Evolutionary conservation across 1,284 basidiomycete genomes (phyloP).

Genomic region (Puccinia novopanici): DNA sequence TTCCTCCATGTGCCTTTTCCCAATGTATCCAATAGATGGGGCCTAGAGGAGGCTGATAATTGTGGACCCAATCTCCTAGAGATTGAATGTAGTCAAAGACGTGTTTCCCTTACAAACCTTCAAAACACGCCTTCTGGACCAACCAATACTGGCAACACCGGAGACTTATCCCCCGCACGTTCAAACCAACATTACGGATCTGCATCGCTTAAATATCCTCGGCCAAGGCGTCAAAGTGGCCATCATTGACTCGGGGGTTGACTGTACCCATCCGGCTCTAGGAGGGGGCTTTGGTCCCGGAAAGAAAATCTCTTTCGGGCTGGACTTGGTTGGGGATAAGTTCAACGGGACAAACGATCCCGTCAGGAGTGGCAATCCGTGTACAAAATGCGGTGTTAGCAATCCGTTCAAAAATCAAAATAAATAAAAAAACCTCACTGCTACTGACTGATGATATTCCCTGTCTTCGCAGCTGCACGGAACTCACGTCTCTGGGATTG

Average conservation of each 20-base stretch:
- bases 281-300: constrained; percentile 68
- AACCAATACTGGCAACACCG: background rate
- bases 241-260: constrained; percentile 61
- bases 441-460: background rate
- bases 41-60: background rate
- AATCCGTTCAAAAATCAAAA: background rate
- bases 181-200: constrained; percentile 65
- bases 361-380: constrained; percentile 17
- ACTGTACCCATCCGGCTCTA: constrained; percentile 68
- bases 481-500: constrained; percentile 45
- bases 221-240: constrained; percentile 44
- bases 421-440: background rate
- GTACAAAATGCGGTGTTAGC: constrained; percentile 39
- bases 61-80: background rate
- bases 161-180: constrained; percentile 60
- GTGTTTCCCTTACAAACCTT: constrained; percentile 29
- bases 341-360: constrained; percentile 25
- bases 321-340: constrained; percentile 62
- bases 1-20: background rate
- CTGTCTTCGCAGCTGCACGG: constrained; percentile 21
- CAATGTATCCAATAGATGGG: background rate
- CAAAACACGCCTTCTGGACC: background rate
- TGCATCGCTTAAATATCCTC: constrained; percentile 52
- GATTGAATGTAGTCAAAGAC: constrained; percentile 20
- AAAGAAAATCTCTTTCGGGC: constrained; percentile 67